phyloP scores from a whole-genome alignment of 345 rosid species.

The Xanthoceras sorbifolium region DNA sequence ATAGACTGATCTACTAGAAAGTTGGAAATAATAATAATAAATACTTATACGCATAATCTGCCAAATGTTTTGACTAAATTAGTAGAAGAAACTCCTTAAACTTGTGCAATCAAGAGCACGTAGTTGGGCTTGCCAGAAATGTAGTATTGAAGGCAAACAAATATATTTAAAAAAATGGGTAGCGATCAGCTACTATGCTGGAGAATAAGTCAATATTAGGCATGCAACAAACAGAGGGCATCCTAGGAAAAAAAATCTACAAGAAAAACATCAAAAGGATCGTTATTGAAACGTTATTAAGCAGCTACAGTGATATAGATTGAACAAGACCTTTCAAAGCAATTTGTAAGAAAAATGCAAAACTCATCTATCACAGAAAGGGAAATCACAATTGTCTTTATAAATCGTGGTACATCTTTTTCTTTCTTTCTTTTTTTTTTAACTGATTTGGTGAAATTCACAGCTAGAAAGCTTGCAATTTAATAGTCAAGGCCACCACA shows the following conservation, averaged over 20 bases:
- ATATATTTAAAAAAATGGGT: neutral
- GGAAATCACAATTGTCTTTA: conserved; percentile 27
- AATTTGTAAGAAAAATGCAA: conserved; percentile 2
- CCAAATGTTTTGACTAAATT: neutral
- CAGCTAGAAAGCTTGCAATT: conserved; percentile 28
- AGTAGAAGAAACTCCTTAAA: neutral
- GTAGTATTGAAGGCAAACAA: neutral
- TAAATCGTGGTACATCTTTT: conserved; percentile 10
- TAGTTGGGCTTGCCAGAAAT: neutral
- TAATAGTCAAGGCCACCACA: conserved; percentile 23
- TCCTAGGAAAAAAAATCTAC: conserved; percentile 15
- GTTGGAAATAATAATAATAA: neutral
- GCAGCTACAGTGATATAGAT: conserved; percentile 19
- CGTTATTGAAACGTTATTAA: conserved; percentile 23
- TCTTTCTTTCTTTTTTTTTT: conserved; percentile 16
- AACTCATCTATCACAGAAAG: conserved; percentile 24
- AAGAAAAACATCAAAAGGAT: conserved; percentile 12
- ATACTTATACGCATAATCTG: neutral
- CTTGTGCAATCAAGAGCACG: neutral
- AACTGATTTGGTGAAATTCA: conserved; percentile 30
- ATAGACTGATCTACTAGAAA: neutral
- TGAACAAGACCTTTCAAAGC: conserved; percentile 18
- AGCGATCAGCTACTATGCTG: neutral
- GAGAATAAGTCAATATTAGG: conserved; percentile 32
- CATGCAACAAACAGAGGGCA: conserved; percentile 23